phyloP scores from a whole-genome alignment of 2,329 filamentous ascomycete genomes.

The Cylindrodendrum hubeiense region DNA sequence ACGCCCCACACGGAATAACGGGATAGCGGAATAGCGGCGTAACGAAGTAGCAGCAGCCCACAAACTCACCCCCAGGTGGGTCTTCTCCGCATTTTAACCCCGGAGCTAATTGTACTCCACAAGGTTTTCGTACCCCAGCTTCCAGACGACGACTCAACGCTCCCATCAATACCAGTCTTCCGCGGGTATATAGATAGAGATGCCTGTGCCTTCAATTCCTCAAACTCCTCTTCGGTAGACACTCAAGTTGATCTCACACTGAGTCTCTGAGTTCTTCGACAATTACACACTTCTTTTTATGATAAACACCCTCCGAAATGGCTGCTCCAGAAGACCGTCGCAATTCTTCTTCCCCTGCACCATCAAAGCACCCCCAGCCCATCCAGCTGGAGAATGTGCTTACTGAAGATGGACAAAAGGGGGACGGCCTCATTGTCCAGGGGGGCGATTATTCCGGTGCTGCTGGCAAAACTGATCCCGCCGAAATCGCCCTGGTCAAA shows the following conservation, averaged over 20 bases:
- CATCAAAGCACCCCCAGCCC: not conserved
- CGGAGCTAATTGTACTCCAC: conserved; percentile 3
- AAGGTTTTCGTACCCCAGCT: not conserved
- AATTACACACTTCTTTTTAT: not conserved
- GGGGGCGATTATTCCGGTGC: conserved; percentile 32
- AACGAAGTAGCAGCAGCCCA: not conserved
- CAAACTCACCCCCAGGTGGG: not conserved
- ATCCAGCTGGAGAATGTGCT: not conserved
- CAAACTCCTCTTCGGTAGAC: not conserved
- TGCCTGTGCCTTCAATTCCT: not conserved
- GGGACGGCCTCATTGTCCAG: not conserved
- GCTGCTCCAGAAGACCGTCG: not conserved
- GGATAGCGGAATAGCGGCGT: conserved; percentile 29
- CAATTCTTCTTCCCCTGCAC: not conserved
- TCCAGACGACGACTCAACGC: not conserved
- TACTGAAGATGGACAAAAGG: not conserved
- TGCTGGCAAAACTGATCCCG: conserved; percentile 42
- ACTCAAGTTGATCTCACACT: not conserved
- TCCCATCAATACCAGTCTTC: not conserved
- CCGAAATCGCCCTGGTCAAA: conserved; percentile 39
- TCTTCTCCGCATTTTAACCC: conserved; percentile 12
- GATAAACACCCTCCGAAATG: not conserved
- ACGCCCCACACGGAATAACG: conserved; percentile 10
- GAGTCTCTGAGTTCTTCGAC: not conserved
- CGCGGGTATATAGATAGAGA: not conserved